Percentiles rank a stretch among this genome's conserved stretches.
Conservation (phyloP, 139 green algal species). For the Chlorella vulgaris region DNA sequence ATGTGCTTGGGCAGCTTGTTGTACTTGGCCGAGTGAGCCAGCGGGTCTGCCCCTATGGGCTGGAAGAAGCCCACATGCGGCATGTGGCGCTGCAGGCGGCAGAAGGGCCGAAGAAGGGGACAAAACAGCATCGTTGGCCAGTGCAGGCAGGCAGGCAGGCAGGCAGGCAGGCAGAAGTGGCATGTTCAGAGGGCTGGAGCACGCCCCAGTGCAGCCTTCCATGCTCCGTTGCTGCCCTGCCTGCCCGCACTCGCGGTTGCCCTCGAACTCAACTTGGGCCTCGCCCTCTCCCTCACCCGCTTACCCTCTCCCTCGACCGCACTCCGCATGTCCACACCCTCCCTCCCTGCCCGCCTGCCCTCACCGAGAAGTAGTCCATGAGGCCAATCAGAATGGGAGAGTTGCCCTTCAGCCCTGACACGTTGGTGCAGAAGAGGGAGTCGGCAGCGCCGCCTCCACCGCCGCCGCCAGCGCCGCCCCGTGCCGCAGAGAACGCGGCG, state of each 20-base stretch:
- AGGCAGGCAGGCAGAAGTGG: not conserved
- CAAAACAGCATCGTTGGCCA: too few species aligned
- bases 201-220: conserved; percentile 33
- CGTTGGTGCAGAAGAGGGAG: conserved; percentile 55
- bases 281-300: too few species aligned
- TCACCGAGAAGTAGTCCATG: conserved; percentile 62
- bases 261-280: not conserved
- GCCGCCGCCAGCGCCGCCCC: not conserved
- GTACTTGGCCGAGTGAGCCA: conserved; percentile 13
- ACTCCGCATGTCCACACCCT: not conserved
- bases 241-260: not conserved
- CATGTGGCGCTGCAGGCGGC: conserved; percentile 36
- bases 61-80: conserved; percentile 60
- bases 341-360: not conserved
- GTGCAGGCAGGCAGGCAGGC: not conserved
- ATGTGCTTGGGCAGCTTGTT: conserved; percentile 43
- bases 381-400: conserved; percentile 67
- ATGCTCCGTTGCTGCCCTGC: too few species aligned
- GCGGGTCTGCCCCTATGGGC: conserved; percentile 49
- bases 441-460: not conserved
- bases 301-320: not conserved
- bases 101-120: not conserved
- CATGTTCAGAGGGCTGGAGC: not conserved
- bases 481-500: not conserved
- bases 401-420: conserved; percentile 51